Conservation (phyloP, 2,329 filamentous ascomycete genomes). For the Xylaria sp. region DNA sequence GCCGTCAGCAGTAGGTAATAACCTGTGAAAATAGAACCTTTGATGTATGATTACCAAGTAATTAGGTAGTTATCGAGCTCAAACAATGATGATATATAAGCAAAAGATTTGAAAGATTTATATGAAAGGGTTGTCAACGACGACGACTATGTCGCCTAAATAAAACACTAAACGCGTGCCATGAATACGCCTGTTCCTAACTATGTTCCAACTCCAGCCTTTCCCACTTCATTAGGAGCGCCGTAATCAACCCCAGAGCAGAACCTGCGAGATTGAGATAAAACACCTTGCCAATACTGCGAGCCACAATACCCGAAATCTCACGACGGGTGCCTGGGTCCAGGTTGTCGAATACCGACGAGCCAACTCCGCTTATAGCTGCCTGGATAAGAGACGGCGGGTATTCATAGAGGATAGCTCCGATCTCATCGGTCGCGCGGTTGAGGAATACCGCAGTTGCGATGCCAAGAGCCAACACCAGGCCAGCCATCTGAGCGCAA, state of each 20-base stretch:
- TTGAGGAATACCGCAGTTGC: conserved; percentile 37
- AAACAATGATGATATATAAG: too few species aligned
- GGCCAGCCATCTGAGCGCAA: conserved; percentile 36
- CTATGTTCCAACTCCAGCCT: background rate
- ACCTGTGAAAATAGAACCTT: too few species aligned
- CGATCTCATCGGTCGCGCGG: conserved; percentile 28
- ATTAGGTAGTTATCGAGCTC: too few species aligned
- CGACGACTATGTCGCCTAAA: too few species aligned
- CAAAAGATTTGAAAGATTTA: too few species aligned
- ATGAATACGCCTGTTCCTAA: background rate
- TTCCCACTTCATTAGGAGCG: conserved; percentile 5
- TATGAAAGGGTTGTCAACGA: too few species aligned
- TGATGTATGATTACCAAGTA: too few species aligned
- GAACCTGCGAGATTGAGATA: conserved; percentile 14
- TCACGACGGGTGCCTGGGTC: background rate
- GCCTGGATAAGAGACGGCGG: conserved; percentile 19
- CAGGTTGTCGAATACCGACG: conserved; percentile 4
- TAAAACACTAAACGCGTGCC: too few species aligned
- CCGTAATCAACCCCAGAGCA: conserved; percentile 1
- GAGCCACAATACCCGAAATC: background rate
- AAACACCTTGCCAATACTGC: conserved; percentile 9
- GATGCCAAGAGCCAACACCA: conserved; percentile 33
- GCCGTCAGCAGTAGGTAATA: too few species aligned
- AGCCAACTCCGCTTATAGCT: conserved; percentile 20
- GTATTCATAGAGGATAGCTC: conserved; percentile 14